Base-by-base conservation (phyloP, 768 basidiomycete species). In the Dentipellis fragilis region DNA sequence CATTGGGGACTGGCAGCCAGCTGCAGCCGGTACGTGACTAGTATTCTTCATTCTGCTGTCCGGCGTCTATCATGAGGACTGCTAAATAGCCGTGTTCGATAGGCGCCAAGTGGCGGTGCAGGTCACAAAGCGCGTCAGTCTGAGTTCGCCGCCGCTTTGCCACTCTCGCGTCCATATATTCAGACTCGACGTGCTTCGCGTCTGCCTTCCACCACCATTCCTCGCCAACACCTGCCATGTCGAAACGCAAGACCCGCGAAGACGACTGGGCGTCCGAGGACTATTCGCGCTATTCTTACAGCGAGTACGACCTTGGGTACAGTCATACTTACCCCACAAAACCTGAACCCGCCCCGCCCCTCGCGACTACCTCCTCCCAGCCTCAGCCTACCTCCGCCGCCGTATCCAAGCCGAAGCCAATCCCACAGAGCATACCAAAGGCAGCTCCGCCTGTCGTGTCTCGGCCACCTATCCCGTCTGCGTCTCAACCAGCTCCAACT, bases 231-330 rank as follows among this genome's bases (percentile, higher is more conserved):
- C 29, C 29, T 29, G 29, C 29, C 29, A 62, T 59, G 58, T 52
- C 56, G 12, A 67, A 64, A 50, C 59, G 66, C 53, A 67, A 64
- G 48, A 50, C 12, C 14, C 38, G 52, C 10, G 58, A 63, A 40
- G 50, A 52, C 7, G 52, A 57, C 29, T 29, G 29, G 29, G 29
- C 29, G 6, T 29, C 29, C 3, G 29, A 29, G 29, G 29, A 29
- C 29, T 29, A 29, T 29, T 29, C 29, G 29, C 29, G 29, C 29
- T 29, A 29, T 29, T 29, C 29, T 17, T 36, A 57, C 35, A 48
- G 55, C 45, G 42, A 45, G n/a, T 45, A 45, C 14, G 42, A 45
- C 42, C 42, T 45, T 16, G 42, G 42, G n/a, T 45, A 45, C 42
- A 45, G 42, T 19, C 19, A 19, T 16, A 45, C 42, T 9, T 45